These are phyloP conservation scores for Theobroma cacao DNA, from an alignment of 345 rosid species.

Conservation along the genomic window DNA sequence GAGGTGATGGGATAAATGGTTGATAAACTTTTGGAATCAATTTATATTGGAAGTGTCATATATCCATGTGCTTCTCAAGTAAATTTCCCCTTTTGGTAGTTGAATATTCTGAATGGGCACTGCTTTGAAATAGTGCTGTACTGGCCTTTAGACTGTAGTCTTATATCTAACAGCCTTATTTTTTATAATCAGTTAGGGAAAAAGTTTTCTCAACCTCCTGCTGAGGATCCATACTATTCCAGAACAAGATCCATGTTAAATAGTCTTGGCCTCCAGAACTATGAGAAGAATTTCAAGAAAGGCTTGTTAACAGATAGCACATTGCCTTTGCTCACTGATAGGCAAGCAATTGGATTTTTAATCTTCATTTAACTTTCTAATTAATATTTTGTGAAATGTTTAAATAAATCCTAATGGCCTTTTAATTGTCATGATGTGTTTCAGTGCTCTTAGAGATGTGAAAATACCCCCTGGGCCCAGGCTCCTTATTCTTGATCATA, in stretches of 20 bases:
- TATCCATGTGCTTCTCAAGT: background rate
- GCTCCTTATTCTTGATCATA: constrained; percentile 81
- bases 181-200: constrained; percentile 61
- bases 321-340: constrained; percentile 85
- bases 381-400: background rate
- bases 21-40: background rate
- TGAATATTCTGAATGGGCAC: background rate
- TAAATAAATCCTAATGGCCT: background rate
- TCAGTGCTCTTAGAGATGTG: constrained; percentile 90
- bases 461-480: constrained; percentile 96
- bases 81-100: background rate
- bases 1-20: background rate
- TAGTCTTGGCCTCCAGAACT: constrained; percentile 77
- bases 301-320: constrained; percentile 83
- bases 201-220: constrained; percentile 58
- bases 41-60: background rate
- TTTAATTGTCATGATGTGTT: constrained; percentile 10
- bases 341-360: constrained; percentile 41
- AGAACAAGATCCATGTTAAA: constrained; percentile 60
- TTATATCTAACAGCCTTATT: constrained; percentile 3
- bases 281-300: constrained; percentile 86
- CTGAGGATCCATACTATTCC: constrained; percentile 53
- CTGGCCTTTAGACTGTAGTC: background rate
- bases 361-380: background rate
- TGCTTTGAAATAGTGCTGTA: background rate